Conservation (phyloP, 2,329 filamentous ascomycete species). For the Pseudocercospora crystallina region DNA sequence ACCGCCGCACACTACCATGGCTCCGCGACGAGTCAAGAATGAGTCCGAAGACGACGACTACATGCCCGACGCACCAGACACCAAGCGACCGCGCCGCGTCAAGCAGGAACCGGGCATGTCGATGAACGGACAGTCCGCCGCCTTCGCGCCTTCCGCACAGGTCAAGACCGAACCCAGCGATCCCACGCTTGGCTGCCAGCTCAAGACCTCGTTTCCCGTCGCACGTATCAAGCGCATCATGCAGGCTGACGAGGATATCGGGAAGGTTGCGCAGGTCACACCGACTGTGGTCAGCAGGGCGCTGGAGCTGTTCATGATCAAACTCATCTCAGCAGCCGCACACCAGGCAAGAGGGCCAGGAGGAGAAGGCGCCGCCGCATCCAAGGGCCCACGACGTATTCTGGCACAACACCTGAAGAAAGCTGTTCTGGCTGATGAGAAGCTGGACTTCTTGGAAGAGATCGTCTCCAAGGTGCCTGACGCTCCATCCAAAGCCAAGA, state of each 20-base stretch:
- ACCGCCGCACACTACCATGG: conserved; percentile 20
- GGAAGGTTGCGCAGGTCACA: conserved; percentile 96
- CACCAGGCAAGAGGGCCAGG: conserved; percentile 64
- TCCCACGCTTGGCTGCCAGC: conserved; percentile 58
- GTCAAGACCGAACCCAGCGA: conserved; percentile 27
- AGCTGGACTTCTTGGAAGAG: conserved; percentile 90
- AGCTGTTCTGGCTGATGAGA: conserved; percentile 81
- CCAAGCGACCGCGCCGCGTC: conserved; percentile 22
- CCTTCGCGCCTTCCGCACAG: conserved; percentile 13
- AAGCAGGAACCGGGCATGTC: conserved; percentile 19
- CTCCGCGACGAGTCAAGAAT: conserved; percentile 21
- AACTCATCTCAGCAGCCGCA: conserved; percentile 84
- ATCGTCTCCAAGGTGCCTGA: conserved; percentile 84
- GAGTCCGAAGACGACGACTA: conserved; percentile 33
- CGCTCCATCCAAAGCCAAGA: conserved; percentile 50
- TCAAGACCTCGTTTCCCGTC: conserved; percentile 94
- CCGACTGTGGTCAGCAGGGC: conserved; percentile 87
- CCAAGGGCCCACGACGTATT: conserved; percentile 70
- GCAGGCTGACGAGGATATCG: conserved; percentile 98
- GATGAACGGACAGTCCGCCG: conserved; percentile 10
- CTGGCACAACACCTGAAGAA: conserved; percentile 89
- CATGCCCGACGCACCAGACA: conserved; percentile 29
- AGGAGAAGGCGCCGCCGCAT: conserved; percentile 15
- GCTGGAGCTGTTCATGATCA: conserved; percentile 96
- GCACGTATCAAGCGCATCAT: conserved; percentile 98